Percentiles rank a stretch among this genome's conserved stretches.
Conservation (phyloP, 1,139 yeast species). For the Pneumocystis canis region DNA sequence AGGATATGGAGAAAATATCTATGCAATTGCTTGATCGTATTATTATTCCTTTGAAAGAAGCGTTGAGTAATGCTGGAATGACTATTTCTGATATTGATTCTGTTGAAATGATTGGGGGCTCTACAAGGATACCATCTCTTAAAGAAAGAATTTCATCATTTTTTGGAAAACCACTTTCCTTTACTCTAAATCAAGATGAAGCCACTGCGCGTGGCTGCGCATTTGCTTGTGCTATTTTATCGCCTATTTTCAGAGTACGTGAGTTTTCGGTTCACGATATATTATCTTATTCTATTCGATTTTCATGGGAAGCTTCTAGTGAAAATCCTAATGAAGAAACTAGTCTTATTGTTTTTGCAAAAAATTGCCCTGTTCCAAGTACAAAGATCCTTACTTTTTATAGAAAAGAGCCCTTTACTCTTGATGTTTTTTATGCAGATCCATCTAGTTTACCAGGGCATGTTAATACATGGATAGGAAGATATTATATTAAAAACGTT, state of each 20-base stretch:
- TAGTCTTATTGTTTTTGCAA: constrained; percentile 92
- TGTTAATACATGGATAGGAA: constrained; percentile 50
- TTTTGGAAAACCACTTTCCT: constrained; percentile 76
- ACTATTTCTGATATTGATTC: constrained; percentile 64
- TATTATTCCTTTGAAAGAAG: constrained; percentile 61
- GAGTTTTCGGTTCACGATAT: constrained; percentile 96
- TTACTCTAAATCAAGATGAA: constrained; percentile 97
- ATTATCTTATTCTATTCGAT: constrained; percentile 83
- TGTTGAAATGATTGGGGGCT: constrained; percentile 93
- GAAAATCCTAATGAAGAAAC: constrained; percentile 59
- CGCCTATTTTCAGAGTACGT: constrained; percentile 96
- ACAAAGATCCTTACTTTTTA: constrained; percentile 88
- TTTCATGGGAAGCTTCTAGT: constrained; percentile 86
- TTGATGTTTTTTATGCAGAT: constrained; percentile 76
- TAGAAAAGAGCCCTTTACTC: constrained; percentile 78
- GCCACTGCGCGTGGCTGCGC: constrained; percentile 99
- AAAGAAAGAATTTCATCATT: constrained; percentile 67
- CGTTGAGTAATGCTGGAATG: constrained; percentile 68
- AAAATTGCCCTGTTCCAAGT: constrained; percentile 83
- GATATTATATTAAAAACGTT: constrained; percentile 81
- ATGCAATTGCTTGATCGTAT: constrained; percentile 67
- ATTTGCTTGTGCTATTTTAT: constrained; percentile 95
- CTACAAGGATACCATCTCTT: constrained; percentile 91
- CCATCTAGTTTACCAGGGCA: constrained; percentile 59
- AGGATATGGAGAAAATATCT: constrained; percentile 80